phyloP scores from a whole-genome alignment of 1,284 basidiomycete genomes.

The Fomitiporia mediterranea region DNA sequence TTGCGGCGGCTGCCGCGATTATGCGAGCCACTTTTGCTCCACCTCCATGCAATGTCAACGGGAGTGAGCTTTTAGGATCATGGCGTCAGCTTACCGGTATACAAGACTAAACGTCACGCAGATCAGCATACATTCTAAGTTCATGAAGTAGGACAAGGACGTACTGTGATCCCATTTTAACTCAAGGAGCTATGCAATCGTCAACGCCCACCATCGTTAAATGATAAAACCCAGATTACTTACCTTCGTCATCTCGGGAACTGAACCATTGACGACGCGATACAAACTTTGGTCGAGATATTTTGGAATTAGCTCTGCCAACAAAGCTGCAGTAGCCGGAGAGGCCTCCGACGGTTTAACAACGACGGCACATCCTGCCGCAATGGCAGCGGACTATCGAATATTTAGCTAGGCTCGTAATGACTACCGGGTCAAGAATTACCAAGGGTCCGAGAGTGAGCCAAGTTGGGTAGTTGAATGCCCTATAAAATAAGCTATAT shows the following conservation, averaged over 20 bases:
- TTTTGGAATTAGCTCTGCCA: slow-evolving; percentile 72
- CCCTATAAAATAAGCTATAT: slow-evolving; percentile 26
- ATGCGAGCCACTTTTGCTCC: slow-evolving; percentile 75
- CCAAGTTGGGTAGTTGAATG: slow-evolving; percentile 58
- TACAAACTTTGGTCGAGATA: slow-evolving; percentile 78
- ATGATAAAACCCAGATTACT: slow-evolving; percentile 6
- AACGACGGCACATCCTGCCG: slow-evolving; percentile 72
- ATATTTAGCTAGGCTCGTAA: not conserved
- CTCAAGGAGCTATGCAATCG: slow-evolving; percentile 55
- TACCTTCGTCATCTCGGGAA: slow-evolving; percentile 72
- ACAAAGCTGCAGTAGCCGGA: slow-evolving; percentile 57
- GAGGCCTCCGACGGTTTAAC: slow-evolving; percentile 84
- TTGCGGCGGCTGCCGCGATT: slow-evolving; percentile 79
- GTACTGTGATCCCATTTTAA: slow-evolving; percentile 84
- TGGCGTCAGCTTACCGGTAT: slow-evolving; percentile 39
- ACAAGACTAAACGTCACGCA: slow-evolving; percentile 42
- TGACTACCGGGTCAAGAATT: slow-evolving; percentile 25
- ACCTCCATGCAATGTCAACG: slow-evolving; percentile 36
- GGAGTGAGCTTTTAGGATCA: not conserved
- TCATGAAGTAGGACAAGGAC: slow-evolving; percentile 26
- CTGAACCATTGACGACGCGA: slow-evolving; percentile 70
- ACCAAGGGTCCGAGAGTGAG: slow-evolving; percentile 53
- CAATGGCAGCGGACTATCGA: slow-evolving; percentile 68
- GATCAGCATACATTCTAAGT: slow-evolving; percentile 3
- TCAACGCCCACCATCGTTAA: not conserved